These are phyloP conservation scores for Linum usitatissimum DNA, from an alignment of 345 rosid species.

Conservation along the genomic window DNA sequence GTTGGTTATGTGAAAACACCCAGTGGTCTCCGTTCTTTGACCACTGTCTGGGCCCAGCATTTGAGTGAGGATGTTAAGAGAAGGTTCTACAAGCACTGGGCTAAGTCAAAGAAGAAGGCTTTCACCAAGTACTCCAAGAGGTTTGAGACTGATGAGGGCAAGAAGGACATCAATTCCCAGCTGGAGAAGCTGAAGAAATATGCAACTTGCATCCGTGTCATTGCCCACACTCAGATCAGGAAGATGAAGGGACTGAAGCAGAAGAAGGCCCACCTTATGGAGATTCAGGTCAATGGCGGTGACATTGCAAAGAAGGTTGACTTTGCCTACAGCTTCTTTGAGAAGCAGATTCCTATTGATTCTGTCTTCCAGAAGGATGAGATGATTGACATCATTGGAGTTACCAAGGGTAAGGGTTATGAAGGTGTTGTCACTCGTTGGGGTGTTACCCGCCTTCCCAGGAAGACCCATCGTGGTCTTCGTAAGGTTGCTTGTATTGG, in stretches of 20 bases:
- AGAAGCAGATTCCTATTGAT: conserved; percentile 70
- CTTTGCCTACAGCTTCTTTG: conserved; percentile 66
- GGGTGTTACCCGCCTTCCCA: conserved; percentile 87
- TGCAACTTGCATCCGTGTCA: conserved; percentile 53
- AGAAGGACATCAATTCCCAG: conserved; percentile 51
- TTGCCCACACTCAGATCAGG: conserved; percentile 90
- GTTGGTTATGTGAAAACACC: conserved; percentile 76
- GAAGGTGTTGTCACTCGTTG: conserved; percentile 90
- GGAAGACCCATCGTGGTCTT: conserved; percentile 85
- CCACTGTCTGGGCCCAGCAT: conserved; percentile 87
- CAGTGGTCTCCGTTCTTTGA: conserved; percentile 52
- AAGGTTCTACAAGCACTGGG: conserved; percentile 81
- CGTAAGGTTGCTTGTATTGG: conserved; percentile 95
- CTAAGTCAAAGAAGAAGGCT: conserved; percentile 86
- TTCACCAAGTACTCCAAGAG: conserved; percentile 54
- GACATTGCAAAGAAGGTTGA: conserved; percentile 64
- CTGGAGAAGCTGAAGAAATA: conserved; percentile 79
- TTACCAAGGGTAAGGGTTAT: conserved; percentile 80
- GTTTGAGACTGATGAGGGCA: conserved; percentile 54
- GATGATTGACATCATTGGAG: conserved; percentile 75
- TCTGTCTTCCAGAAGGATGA: conserved; percentile 82
- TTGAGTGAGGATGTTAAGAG: conserved; percentile 70
- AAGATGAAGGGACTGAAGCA: conserved; percentile 85
- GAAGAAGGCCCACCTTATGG: conserved; percentile 86
- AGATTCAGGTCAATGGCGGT: conserved; percentile 83